These are phyloP conservation scores for Sclerotinia minor DNA, from an alignment of 2,329 filamentous ascomycete genomes.

Conservation along the genomic window DNA sequence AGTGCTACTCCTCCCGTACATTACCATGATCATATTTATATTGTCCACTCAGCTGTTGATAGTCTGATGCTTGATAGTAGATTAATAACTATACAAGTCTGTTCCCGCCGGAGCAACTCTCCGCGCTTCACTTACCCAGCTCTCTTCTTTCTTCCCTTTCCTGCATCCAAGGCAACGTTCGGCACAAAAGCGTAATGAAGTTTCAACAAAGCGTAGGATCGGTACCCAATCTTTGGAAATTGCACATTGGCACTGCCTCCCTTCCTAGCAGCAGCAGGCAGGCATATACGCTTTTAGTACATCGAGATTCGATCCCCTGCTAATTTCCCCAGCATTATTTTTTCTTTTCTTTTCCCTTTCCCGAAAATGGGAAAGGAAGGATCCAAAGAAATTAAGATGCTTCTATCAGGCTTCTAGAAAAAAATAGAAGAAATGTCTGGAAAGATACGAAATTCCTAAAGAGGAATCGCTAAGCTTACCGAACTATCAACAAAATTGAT, in stretches of 20 bases:
- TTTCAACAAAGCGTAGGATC: constrained; percentile 2
- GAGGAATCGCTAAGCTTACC: not conserved
- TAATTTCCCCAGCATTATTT: constrained; percentile 5
- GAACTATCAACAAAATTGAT: not conserved
- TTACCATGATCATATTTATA: not conserved
- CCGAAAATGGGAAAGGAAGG: not conserved
- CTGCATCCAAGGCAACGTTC: not conserved
- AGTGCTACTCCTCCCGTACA: not conserved
- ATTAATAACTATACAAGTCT: not conserved
- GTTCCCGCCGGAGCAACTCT: not conserved
- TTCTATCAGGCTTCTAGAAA: constrained; percentile 1
- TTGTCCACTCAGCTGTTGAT: not conserved
- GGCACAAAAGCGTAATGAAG: not conserved
- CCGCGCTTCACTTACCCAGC: not conserved
- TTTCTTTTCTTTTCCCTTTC: not conserved
- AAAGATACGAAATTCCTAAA: not conserved
- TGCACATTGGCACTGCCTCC: not conserved
- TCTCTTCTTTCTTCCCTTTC: not conserved
- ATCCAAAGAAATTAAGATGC: not conserved
- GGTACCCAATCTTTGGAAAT: constrained; percentile 12
- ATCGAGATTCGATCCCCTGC: not conserved
- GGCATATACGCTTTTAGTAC: not conserved
- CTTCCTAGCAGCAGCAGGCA: not conserved
- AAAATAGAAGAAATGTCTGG: not conserved
- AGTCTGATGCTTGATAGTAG: not conserved